phyloP scores from a whole-genome alignment of 352 stramenopile genomes.

The Globisporangium cederbergense region DNA sequence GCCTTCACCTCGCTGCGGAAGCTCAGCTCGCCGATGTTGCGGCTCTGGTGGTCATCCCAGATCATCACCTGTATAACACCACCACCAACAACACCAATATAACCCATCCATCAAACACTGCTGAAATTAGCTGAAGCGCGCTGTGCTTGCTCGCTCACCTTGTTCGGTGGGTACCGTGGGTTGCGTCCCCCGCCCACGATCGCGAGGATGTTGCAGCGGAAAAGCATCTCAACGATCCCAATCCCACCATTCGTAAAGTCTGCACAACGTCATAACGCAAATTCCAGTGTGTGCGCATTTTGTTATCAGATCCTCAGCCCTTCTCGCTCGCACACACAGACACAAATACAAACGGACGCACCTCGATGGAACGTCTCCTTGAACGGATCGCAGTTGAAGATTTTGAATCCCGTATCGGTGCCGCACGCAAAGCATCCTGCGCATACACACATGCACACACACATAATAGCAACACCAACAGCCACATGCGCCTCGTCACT shows the following conservation, averaged over 20 bases:
- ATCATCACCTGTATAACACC: slow-evolving; percentile 91
- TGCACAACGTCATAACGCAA: slow-evolving; percentile 18
- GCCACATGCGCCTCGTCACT: neutral
- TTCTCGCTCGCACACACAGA: neutral
- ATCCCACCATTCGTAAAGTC: slow-evolving; percentile 95
- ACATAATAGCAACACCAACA: neutral
- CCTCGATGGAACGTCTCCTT: slow-evolving; percentile 95
- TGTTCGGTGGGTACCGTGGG: slow-evolving; percentile 95
- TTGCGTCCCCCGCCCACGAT: slow-evolving; percentile 91
- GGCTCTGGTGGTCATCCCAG: slow-evolving; percentile 98
- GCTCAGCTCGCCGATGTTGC: slow-evolving; percentile 96
- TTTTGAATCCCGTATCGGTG: slow-evolving; percentile 96
- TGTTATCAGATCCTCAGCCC: slow-evolving; percentile 1
- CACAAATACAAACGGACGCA: slow-evolving; percentile 19
- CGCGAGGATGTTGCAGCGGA: slow-evolving; percentile 98
- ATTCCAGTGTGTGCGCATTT: neutral
- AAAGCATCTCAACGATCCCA: slow-evolving; percentile 99
- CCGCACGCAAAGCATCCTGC: slow-evolving; percentile 93
- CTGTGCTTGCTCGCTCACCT: slow-evolving; percentile 40
- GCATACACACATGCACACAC: neutral
- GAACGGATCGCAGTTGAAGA: slow-evolving; percentile 98
- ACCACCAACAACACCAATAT: neutral
- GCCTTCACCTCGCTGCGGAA: slow-evolving; percentile 97
- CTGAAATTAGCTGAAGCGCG: neutral
- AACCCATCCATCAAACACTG: neutral